These are phyloP conservation scores for Fusarium nurragi DNA, from an alignment of 2,329 filamentous ascomycete genomes.

Conservation along the genomic window DNA sequence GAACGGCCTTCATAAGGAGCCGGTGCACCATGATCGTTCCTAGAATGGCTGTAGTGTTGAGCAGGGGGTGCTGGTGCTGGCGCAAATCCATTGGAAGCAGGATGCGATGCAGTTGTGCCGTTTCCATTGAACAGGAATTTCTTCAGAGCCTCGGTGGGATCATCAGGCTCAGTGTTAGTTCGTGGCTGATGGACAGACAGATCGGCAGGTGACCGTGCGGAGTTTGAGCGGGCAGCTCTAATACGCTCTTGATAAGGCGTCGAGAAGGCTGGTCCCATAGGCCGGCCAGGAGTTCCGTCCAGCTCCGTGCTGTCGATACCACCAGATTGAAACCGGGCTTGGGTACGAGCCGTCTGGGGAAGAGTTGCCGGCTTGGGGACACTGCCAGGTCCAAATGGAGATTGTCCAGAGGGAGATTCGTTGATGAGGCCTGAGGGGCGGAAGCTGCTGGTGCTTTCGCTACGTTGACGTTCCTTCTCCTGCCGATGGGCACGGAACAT, in stretches of 20 bases:
- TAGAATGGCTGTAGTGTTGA: conserved; percentile 21
- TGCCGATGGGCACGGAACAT: conserved; percentile 89
- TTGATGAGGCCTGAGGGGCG: conserved; percentile 52
- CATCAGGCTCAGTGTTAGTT: conserved; percentile 36
- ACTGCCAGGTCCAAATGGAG: conserved; percentile 45
- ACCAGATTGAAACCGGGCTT: conserved; percentile 34
- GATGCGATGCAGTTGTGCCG: conserved; percentile 28
- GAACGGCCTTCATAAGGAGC: conserved; percentile 18
- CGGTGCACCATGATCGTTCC: conserved; percentile 4
- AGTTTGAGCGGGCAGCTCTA: conserved; percentile 59
- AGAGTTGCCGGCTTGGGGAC: conserved; percentile 38
- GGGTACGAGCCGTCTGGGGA: conserved; percentile 41
- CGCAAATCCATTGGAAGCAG: conserved; percentile 33
- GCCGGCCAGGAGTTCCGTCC: conserved; percentile 64
- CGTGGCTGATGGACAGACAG: conserved; percentile 21
- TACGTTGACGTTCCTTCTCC: conserved; percentile 72
- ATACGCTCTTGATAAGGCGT: conserved; percentile 72
- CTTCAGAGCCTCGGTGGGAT: conserved; percentile 63
- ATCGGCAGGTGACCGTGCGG: conserved; percentile 36
- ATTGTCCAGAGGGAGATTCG: conserved; percentile 62
- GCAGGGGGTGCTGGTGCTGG: conserved; percentile 26
- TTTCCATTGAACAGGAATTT: conserved; percentile 62
- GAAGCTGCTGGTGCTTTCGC: conserved; percentile 61
- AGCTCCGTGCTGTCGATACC: conserved; percentile 62
- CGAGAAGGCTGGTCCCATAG: conserved; percentile 73